Percentiles rank a stretch among this genome's conserved stretches.
These are phyloP conservation scores for Hypoxylon sp. DNA, from an alignment of 2,329 filamentous ascomycete species.

Conservation along the genomic window DNA sequence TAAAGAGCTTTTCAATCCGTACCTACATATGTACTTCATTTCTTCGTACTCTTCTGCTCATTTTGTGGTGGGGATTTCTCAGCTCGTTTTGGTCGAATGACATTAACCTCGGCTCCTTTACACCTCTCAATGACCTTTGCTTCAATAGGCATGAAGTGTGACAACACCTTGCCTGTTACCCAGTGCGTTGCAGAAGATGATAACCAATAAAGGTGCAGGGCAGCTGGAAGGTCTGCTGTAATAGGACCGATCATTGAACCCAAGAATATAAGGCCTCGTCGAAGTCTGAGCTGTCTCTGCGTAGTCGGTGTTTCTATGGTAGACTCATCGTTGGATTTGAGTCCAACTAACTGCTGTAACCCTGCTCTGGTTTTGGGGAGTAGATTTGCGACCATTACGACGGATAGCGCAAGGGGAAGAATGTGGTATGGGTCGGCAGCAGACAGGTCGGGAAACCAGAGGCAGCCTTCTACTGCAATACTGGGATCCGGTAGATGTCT, in stretches of 20 bases:
- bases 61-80: not conserved
- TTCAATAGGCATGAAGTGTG: slow-evolving; percentile 48
- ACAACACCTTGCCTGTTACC: slow-evolving; percentile 45
- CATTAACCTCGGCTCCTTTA: slow-evolving; percentile 38
- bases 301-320: not conserved
- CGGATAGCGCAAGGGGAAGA: slow-evolving; percentile 62
- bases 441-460: slow-evolving; percentile 71
- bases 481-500: slow-evolving; percentile 55
- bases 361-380: slow-evolving; percentile 52
- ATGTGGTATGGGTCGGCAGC: slow-evolving; percentile 66
- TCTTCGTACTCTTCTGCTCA: not conserved
- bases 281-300: slow-evolving; percentile 43
- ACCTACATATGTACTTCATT: slow-evolving; percentile 6
- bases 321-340: slow-evolving; percentile 25
- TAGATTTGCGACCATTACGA: slow-evolving; percentile 55
- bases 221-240: slow-evolving; percentile 60
- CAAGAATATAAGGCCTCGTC: slow-evolving; percentile 53
- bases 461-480: slow-evolving; percentile 65
- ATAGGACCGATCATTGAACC: slow-evolving; percentile 54
- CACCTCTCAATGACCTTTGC: slow-evolving; percentile 37
- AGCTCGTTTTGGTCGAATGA: slow-evolving; percentile 43
- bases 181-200: slow-evolving; percentile 53
- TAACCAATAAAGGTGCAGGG: slow-evolving; percentile 63
- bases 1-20: not conserved
- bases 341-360: slow-evolving; percentile 47